Conservation (phyloP, 305 asterid species). For the Fraxinus latifolia region DNA sequence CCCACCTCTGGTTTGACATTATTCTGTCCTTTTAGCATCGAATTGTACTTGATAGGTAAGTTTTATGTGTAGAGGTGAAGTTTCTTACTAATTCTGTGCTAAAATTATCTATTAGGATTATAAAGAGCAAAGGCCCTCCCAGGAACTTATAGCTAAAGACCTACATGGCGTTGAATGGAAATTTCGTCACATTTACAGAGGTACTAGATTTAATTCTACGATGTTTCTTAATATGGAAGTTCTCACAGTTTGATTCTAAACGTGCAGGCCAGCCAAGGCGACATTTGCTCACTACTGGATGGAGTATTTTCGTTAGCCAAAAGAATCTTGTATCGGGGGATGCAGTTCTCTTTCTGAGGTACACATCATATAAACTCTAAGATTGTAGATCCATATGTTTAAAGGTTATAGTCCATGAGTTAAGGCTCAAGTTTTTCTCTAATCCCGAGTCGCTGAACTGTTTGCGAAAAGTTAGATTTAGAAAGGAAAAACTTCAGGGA, state of each 20-base stretch:
- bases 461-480: neutral
- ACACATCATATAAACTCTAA: slow-evolving; percentile 1
- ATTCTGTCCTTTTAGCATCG: neutral
- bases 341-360: slow-evolving; percentile 97
- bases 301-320: slow-evolving; percentile 94
- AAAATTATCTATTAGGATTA: slow-evolving; percentile 52
- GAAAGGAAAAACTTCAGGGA: neutral
- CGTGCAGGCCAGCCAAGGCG: slow-evolving; percentile 95
- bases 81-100: slow-evolving; percentile 13
- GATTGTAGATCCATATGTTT: neutral
- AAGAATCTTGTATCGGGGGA: slow-evolving; percentile 88
- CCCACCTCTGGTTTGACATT: slow-evolving; percentile 78
- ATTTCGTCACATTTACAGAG: slow-evolving; percentile 96
- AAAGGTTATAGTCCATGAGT: neutral
- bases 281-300: slow-evolving; percentile 96
- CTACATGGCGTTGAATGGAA: slow-evolving; percentile 97
- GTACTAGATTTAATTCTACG: slow-evolving; percentile 31
- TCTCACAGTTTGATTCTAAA: slow-evolving; percentile 26
- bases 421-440: neutral
- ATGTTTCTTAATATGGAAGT: slow-evolving; percentile 12
- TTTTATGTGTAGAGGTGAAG: slow-evolving; percentile 3
- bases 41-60: neutral
- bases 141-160: slow-evolving; percentile 89
- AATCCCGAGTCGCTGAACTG: neutral
- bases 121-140: slow-evolving; percentile 95